phyloP scores from a whole-genome alignment of 169 alveolate species.

The Cryptosporidium tyzzeri region DNA sequence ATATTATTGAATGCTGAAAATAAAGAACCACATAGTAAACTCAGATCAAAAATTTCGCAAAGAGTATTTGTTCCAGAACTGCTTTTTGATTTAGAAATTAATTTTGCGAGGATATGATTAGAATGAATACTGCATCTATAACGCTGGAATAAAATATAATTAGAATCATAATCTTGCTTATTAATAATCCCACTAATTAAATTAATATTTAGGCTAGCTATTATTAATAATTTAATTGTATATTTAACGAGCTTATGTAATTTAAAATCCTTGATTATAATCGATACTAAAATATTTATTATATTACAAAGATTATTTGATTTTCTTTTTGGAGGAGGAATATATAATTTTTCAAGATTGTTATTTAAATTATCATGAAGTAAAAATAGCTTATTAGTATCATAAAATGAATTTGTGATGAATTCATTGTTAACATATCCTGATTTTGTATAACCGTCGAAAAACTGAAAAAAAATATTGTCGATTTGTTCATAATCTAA shows the following conservation, averaged over 20 bases:
- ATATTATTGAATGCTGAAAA: slow-evolving; percentile 36
- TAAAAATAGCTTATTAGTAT: background rate
- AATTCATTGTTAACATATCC: background rate
- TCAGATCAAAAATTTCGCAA: slow-evolving; percentile 40
- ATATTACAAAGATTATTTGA: slow-evolving; percentile 19
- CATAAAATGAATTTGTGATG: background rate
- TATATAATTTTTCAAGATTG: background rate
- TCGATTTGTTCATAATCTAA: slow-evolving; percentile 9
- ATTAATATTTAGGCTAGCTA: slow-evolving; percentile 4
- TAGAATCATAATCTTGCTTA: background rate
- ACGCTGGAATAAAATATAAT: background rate
- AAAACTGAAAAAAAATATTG: background rate
- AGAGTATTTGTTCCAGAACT: slow-evolving; percentile 5
- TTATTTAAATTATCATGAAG: background rate
- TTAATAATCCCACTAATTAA: background rate
- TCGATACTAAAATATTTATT: slow-evolving; percentile 14
- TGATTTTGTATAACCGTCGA: background rate
- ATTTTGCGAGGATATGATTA: slow-evolving; percentile 45
- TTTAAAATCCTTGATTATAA: background rate
- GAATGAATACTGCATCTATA: slow-evolving; percentile 13
- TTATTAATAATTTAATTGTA: slow-evolving; percentile 15
- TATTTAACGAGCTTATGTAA: background rate
- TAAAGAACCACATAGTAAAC: slow-evolving; percentile 16
- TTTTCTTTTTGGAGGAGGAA: slow-evolving; percentile 46
- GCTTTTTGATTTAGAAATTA: slow-evolving; percentile 15